Base-by-base conservation (phyloP, 768 basidiomycete genomes). In the Crassisporium funariophilum region DNA sequence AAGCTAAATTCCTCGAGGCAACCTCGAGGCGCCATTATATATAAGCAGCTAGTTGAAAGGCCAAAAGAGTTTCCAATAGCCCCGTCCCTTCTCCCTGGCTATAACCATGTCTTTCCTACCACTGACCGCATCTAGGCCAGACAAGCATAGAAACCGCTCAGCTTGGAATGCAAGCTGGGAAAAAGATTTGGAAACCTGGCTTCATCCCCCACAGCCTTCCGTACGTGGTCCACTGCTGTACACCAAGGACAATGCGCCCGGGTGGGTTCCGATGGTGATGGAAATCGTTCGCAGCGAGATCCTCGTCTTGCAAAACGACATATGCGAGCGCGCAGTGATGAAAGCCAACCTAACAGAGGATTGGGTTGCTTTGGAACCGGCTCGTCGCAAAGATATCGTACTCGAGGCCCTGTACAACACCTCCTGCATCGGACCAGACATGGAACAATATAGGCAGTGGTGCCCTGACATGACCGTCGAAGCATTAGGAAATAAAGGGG, bases 381-480 rank as follows among this genome's bases (percentile, higher is more conserved):
- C 7, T 12, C 12, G 17, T 6, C 46, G 43, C 4, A 21, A 38
- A 23, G 39, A 49, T 10, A 15, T 41, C 19, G 40, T 56, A 16
- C 43, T 59, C 12, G 47, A 59, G 20, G 58, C 56, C 4, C 35
- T 62, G 4, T 57, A 46, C 20, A 41, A 47, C 13, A 36, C 47
- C 1, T 56, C 48, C 25, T 50, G 24, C 15, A 48, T 40, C 1
- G 45, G 38, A 5, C 51, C 49, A 1, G 51, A 55, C 17, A 51
- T 57, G 43, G 57, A 61, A 25, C 27, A 27, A 7, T 35, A 49
- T 15, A 49, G 60, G 35, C 41, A 31, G 27, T 50, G 55, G 57
- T 61, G 50, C 21, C 57, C 57, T 5, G 57, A 61, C 17, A 55
- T 61, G 40, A 51, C 53, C 3, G 44, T n/a, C 34, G 57, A 8